These are phyloP conservation scores for Metarhizium humberi DNA, from an alignment of 2,329 filamentous ascomycete genomes.

Conservation along the genomic window DNA sequence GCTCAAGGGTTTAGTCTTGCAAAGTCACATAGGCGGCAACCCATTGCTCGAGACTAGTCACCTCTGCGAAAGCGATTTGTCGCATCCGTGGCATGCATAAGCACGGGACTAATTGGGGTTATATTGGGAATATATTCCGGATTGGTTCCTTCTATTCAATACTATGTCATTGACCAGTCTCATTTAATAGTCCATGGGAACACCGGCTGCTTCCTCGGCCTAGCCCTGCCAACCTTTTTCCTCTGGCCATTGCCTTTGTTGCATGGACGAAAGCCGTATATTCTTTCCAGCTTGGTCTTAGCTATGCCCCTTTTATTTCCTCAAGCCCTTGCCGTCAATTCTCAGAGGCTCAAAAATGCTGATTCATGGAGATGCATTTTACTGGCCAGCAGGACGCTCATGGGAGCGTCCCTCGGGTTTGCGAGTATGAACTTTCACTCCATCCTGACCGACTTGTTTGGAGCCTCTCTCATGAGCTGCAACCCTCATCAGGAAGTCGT, in stretches of 20 bases:
- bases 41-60: slow-evolving; percentile 66
- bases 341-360: slow-evolving; percentile 45
- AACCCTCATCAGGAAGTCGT: slow-evolving; percentile 66
- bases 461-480: slow-evolving; percentile 62
- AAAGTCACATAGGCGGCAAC: slow-evolving; percentile 48
- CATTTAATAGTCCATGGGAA: slow-evolving; percentile 65
- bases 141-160: slow-evolving; percentile 70
- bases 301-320: slow-evolving; percentile 68
- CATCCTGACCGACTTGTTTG: slow-evolving; percentile 65
- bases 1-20: slow-evolving; percentile 41
- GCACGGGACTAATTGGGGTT: slow-evolving; percentile 61
- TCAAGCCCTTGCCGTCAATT: slow-evolving; percentile 58
- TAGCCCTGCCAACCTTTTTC: slow-evolving; percentile 60
- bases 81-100: slow-evolving; percentile 61
- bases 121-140: slow-evolving; percentile 70
- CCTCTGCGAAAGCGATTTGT: slow-evolving; percentile 56
- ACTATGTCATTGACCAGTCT: slow-evolving; percentile 60
- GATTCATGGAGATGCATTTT: slow-evolving; percentile 49
- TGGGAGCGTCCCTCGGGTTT: slow-evolving; percentile 63
- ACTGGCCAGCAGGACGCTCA: slow-evolving; percentile 53
- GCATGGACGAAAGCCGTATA: slow-evolving; percentile 70
- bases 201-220: slow-evolving; percentile 60
- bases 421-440: slow-evolving; percentile 70
- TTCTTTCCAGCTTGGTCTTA: slow-evolving; percentile 57
- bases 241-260: slow-evolving; percentile 67